Percentiles rank a stretch among this genome's conserved stretches.
Evolutionary conservation across 768 basidiomycete genomes (phyloP).

Genomic region (Leccinum truebloodii): DNA sequence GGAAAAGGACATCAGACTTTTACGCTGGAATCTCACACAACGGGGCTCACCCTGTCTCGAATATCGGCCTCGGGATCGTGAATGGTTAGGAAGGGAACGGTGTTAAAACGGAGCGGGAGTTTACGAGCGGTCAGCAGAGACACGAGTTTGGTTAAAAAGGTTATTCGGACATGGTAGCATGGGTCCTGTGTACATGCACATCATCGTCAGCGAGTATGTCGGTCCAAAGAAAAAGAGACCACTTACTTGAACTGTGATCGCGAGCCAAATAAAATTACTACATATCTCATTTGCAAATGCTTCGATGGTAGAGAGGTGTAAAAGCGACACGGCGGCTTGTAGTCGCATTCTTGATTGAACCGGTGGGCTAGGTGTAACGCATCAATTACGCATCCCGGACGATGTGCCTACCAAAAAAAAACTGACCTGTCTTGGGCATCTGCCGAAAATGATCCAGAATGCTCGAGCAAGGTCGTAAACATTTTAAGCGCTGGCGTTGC

Average conservation of each 20-base stretch:
- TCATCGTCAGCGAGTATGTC: not conserved
- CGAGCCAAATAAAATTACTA: constrained; percentile 65
- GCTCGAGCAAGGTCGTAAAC: constrained; percentile 67
- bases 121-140: constrained; percentile 61
- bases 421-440: constrained; percentile 52
- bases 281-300: constrained; percentile 58
- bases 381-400: constrained; percentile 12
- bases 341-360: constrained; percentile 79
- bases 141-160: constrained; percentile 75
- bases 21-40: not conserved
- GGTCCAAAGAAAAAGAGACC: not conserved
- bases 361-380: constrained; percentile 44
- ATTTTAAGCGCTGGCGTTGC: constrained; percentile 77
- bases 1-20: constrained; percentile 8
- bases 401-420: constrained; percentile 1
- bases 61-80: constrained; percentile 90
- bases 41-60: constrained; percentile 53
- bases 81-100: constrained; percentile 85
- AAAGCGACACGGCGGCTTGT: constrained; percentile 75
- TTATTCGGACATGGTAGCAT: constrained; percentile 81
- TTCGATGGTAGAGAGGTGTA: constrained; percentile 70
- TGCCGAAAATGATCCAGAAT: constrained; percentile 65
- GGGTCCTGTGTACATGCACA: constrained; percentile 59
- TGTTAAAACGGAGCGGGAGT: constrained; percentile 71
- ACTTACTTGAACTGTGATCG: constrained; percentile 73